Percentiles rank a stretch among this genome's conserved stretches.
Evolutionary conservation across 2,329 filamentous ascomycete genomes (phyloP).

Genomic region (Hymenoscyphus fraxineus): DNA sequence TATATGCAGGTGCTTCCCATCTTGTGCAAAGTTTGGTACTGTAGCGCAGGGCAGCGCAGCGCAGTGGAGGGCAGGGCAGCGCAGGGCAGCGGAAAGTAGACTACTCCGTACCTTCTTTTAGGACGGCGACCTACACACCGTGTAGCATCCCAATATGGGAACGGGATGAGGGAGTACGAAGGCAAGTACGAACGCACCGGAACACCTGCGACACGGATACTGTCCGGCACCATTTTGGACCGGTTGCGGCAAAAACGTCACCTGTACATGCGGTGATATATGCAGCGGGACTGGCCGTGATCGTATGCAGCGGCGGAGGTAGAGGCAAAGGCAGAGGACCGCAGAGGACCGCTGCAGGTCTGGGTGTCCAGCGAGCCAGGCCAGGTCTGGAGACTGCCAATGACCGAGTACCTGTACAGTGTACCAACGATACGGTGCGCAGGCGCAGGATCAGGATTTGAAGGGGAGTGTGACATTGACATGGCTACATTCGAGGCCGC

Average conservation of each 20-base stretch:
- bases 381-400: neutral
- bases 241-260: constrained; percentile 9
- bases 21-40: neutral
- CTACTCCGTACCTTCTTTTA: neutral
- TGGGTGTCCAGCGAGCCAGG: neutral
- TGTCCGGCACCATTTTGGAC: neutral
- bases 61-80: neutral
- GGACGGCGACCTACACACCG: neutral
- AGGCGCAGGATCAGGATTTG: neutral
- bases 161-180: neutral
- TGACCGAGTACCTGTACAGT: constrained; percentile 8
- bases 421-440: neutral
- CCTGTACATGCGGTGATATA: constrained; percentile 1
- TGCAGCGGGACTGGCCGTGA: constrained; percentile 8
- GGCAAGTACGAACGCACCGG: neutral
- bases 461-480: constrained; percentile 1
- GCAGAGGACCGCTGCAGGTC: constrained; percentile 3
- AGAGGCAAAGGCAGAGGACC: too few species aligned
- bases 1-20: neutral
- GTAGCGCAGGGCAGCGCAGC: neutral
- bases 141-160: neutral
- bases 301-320: neutral
- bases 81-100: neutral
- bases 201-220: too few species aligned
- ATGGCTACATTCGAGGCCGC: neutral